Conservation (phyloP, 768 basidiomycete species). For the Pulveroboletus frians region DNA sequence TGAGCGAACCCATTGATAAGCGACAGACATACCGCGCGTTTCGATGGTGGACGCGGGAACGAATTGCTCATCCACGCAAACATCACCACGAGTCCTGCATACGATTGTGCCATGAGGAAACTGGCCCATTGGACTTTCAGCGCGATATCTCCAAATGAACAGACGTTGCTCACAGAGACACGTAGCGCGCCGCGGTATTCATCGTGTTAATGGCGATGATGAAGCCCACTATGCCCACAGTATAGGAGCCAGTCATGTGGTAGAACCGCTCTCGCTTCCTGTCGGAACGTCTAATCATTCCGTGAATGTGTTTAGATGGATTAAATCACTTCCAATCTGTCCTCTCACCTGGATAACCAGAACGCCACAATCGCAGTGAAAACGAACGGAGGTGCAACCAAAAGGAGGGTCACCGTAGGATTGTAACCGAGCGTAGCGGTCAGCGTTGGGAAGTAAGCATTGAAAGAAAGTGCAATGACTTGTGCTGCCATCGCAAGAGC, state of each 20-base stretch:
- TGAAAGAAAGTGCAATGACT: conserved; percentile 60
- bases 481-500: conserved; percentile 40
- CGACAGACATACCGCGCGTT: conserved; percentile 79
- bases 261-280: conserved; percentile 62
- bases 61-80: conserved; percentile 48
- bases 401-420: conserved; percentile 57
- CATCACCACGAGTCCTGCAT: conserved; percentile 67
- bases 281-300: conserved; percentile 57
- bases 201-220: conserved; percentile 60
- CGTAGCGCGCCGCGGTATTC: conserved; percentile 58
- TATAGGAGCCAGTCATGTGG: conserved; percentile 54
- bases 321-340: background rate
- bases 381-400: conserved; percentile 74
- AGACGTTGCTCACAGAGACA: conserved; percentile 46
- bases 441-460: conserved; percentile 79
- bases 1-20: conserved; percentile 79
- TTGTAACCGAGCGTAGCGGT: conserved; percentile 65
- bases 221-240: conserved; percentile 62
- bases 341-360: conserved; percentile 41
- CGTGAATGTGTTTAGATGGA: conserved; percentile 1
- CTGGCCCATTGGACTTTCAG: conserved; percentile 31
- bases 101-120: conserved; percentile 73
- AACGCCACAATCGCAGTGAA: conserved; percentile 57
- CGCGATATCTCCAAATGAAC: conserved; percentile 3
- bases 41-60: conserved; percentile 74